A percentile compares a stretch with the other conserved stretches of the same genome.
Conservation (phyloP, 108 stramenopile species). For the Nitzschia sp. region DNA sequence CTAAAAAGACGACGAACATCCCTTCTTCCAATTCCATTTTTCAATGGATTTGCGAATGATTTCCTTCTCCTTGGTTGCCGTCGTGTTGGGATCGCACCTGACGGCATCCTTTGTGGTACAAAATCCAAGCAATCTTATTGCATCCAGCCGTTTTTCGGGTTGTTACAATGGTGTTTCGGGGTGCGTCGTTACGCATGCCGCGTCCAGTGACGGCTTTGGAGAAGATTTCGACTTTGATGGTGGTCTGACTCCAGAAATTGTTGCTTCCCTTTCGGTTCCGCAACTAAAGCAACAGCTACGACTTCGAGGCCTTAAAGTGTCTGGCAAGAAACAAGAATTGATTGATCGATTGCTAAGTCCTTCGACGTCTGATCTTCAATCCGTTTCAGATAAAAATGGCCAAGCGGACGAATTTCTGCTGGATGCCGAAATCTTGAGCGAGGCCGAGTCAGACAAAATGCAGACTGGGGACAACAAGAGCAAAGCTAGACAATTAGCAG, state of each 20-base stretch:
- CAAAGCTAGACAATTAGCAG: conserved; percentile 47
- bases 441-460: neutral
- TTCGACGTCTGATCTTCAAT: neutral
- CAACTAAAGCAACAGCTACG: conserved; percentile 81
- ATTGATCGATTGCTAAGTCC: conserved; percentile 54
- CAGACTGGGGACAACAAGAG: conserved; percentile 14
- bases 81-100: neutral
- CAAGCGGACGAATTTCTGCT: neutral
- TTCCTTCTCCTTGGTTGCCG: too few species aligned
- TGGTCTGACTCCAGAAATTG: conserved; percentile 25
- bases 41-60: too few species aligned
- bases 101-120: neutral
- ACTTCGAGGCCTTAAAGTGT: conserved; percentile 70
- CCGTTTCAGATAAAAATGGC: neutral
- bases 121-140: too few species aligned
- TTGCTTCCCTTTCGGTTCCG: conserved; percentile 62
- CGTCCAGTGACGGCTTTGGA: too few species aligned
- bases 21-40: too few species aligned
- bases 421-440: neutral
- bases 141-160: too few species aligned
- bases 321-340: conserved; percentile 71
- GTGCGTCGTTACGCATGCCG: too few species aligned
- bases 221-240: neutral
- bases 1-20: too few species aligned
- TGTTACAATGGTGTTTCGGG: too few species aligned